These are phyloP conservation scores for Zygosaccharomyces lentus DNA, from an alignment of 805 yeast species.

Conservation along the genomic window DNA sequence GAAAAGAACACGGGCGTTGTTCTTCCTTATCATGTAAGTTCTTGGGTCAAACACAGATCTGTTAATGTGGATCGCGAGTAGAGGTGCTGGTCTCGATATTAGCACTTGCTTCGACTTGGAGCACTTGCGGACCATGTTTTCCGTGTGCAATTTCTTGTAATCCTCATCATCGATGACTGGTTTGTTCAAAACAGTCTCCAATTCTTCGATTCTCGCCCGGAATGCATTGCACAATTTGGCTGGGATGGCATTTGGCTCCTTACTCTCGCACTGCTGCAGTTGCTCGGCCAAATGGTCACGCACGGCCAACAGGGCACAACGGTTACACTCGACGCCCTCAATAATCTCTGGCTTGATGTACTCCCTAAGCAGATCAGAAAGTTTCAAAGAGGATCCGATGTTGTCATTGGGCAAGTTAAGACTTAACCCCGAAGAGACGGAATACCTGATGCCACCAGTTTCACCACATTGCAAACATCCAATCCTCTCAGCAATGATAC, in stretches of 20 bases:
- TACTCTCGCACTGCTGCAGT: slow-evolving; percentile 27
- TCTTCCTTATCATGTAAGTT: slow-evolving; percentile 78
- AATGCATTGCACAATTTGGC: slow-evolving; percentile 38
- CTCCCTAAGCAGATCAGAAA: slow-evolving; percentile 53
- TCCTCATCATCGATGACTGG: slow-evolving; percentile 77
- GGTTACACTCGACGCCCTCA: slow-evolving; percentile 89
- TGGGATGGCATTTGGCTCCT: slow-evolving; percentile 19
- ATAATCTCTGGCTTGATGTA: slow-evolving; percentile 82
- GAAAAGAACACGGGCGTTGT: slow-evolving; percentile 76
- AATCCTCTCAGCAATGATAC: slow-evolving; percentile 79
- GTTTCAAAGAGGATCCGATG: slow-evolving; percentile 40
- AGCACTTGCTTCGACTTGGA: slow-evolving; percentile 80
- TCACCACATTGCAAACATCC: slow-evolving; percentile 92
- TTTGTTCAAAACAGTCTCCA: slow-evolving; percentile 51
- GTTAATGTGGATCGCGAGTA: slow-evolving; percentile 81
- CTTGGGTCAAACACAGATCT: slow-evolving; percentile 89
- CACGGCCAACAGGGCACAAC: slow-evolving; percentile 75
- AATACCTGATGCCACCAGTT: slow-evolving; percentile 83
- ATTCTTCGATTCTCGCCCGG: slow-evolving; percentile 43
- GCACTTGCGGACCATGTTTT: slow-evolving; percentile 67
- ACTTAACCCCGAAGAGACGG: slow-evolving; percentile 70
- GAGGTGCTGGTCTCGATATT: slow-evolving; percentile 76
- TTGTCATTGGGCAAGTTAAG: slow-evolving; percentile 58
- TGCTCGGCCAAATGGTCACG: slow-evolving; percentile 45
- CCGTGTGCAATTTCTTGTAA: slow-evolving; percentile 67